Conservation (phyloP, 768 basidiomycete genomes). For the Scleroderma bovista region DNA sequence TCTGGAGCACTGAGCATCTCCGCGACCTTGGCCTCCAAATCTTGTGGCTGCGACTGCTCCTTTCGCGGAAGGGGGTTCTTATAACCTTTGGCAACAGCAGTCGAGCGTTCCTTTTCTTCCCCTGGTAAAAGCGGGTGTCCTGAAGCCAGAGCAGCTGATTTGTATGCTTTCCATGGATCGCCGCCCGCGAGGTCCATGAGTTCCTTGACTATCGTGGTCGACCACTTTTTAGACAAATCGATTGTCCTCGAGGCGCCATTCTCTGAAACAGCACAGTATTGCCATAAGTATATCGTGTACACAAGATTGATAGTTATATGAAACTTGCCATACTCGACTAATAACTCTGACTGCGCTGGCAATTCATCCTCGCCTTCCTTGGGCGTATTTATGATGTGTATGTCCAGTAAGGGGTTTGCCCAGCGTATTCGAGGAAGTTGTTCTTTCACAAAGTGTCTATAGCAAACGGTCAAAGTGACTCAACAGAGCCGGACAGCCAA, state of each 20-base stretch:
- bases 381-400: constrained; percentile 49
- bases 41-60: constrained; percentile 6
- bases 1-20: constrained; percentile 26
- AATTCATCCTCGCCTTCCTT: constrained; percentile 52
- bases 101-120: constrained; percentile 31
- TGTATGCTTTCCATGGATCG: constrained; percentile 53
- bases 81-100: constrained; percentile 3
- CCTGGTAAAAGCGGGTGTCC: constrained; percentile 47
- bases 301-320: background rate
- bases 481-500: background rate
- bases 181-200: constrained; percentile 66
- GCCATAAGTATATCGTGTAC: background rate
- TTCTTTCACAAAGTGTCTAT: constrained; percentile 74
- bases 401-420: constrained; percentile 62
- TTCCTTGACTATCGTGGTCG: constrained; percentile 59
- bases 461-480: background rate
- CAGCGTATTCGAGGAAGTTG: constrained; percentile 74
- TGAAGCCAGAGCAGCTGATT: constrained; percentile 38
- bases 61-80: background rate
- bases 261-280: constrained; percentile 27
- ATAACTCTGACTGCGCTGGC: constrained; percentile 47
- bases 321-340: constrained; percentile 58
- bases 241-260: constrained; percentile 44
- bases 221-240: constrained; percentile 63
- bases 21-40: constrained; percentile 21